phyloP scores from a whole-genome alignment of 2,329 filamentous ascomycete genomes.

The Zalaria obscura region DNA sequence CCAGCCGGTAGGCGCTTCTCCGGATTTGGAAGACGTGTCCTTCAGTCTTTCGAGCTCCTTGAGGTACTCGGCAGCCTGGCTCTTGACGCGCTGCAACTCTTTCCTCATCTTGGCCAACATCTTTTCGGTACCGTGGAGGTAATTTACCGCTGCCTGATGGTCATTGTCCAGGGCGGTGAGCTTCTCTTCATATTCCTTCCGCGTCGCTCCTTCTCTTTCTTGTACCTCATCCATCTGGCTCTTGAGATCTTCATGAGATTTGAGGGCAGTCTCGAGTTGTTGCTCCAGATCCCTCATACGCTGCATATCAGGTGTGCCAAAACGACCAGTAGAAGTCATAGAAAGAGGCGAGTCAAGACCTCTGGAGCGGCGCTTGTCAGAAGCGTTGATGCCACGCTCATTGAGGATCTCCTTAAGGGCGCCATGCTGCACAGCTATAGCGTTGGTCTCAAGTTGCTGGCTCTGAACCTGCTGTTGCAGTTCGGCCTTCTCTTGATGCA shows the following conservation, averaged over 20 bases:
- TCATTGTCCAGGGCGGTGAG: constrained; percentile 89
- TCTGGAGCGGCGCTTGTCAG: constrained; percentile 56
- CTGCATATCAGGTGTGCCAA: constrained; percentile 59
- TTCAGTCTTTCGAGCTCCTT: constrained; percentile 48
- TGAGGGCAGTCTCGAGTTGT: constrained; percentile 62
- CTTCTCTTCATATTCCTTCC: constrained; percentile 81
- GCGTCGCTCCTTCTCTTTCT: constrained; percentile 70
- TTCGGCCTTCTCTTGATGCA: constrained; percentile 68
- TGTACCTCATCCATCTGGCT: constrained; percentile 63
- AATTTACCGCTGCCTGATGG: constrained; percentile 94
- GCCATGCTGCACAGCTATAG: constrained; percentile 78
- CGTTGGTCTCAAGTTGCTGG: constrained; percentile 88
- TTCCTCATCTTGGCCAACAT: constrained; percentile 99
- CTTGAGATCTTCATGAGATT: constrained; percentile 77
- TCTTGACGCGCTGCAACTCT: constrained; percentile 84
- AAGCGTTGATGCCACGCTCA: constrained; percentile 75
- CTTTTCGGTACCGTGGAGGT: constrained; percentile 96
- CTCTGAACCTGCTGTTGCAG: constrained; percentile 69
- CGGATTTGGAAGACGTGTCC: constrained; percentile 7
- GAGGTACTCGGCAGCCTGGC: constrained; percentile 70
- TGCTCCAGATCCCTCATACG: constrained; percentile 77
- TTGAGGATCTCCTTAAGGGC: constrained; percentile 85
- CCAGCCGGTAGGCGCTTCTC: constrained; percentile 42
- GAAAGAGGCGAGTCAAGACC: constrained; percentile 60
- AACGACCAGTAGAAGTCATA: constrained; percentile 28